These are phyloP conservation scores for Neurospora sp. DNA, from an alignment of 495 filamentous ascomycete species.

Conservation along the genomic window DNA sequence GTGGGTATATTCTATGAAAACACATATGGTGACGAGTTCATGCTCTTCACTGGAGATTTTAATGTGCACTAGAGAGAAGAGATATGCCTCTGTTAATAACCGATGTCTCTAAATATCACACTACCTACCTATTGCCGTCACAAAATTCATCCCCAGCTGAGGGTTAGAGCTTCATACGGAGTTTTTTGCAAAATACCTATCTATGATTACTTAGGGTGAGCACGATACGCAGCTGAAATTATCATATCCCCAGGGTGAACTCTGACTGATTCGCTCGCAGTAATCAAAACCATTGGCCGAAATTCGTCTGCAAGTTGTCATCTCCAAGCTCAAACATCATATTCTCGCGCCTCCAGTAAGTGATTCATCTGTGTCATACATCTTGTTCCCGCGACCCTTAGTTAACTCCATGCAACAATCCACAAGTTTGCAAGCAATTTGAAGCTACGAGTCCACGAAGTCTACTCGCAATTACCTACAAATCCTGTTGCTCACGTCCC, in stretches of 20 bases:
- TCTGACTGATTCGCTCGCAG: neutral
- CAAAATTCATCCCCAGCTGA: neutral
- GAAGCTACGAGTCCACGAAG: neutral
- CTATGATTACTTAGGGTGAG: neutral
- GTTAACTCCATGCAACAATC: neutral
- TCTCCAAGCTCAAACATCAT: neutral
- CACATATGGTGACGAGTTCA: neutral
- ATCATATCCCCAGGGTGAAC: neutral
- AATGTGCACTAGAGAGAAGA: neutral
- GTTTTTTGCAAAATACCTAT: neutral
- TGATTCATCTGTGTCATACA: neutral
- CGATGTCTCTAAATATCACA: neutral
- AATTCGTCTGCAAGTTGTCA: neutral
- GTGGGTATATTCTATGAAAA: neutral
- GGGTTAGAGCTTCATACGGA: neutral
- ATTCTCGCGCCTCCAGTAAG: neutral
- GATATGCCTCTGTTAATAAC: neutral
- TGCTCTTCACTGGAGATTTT: neutral
- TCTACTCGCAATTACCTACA: neutral
- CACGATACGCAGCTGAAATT: neutral
- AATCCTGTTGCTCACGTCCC: neutral
- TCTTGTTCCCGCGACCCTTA: neutral
- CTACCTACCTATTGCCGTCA: neutral
- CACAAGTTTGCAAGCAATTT: neutral
- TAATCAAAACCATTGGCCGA: neutral